Conservation (phyloP, 2,329 filamentous ascomycete genomes). For the Arthrinium puccinioides region DNA sequence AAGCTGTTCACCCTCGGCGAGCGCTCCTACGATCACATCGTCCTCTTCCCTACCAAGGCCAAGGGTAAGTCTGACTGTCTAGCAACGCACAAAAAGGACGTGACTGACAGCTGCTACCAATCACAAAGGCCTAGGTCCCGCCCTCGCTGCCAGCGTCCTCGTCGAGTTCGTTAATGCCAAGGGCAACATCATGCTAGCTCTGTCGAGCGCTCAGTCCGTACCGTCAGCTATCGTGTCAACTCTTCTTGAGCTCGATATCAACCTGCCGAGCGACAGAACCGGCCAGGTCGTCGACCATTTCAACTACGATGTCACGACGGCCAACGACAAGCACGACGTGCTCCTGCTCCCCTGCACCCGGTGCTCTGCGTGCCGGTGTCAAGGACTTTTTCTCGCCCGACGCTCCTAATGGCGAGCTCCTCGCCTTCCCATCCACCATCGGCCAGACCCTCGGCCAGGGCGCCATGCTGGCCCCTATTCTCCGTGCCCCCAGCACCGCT, state of each 20-base stretch:
- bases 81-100: background rate
- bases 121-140: conserved; percentile 86
- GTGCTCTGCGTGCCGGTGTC: conserved; percentile 56
- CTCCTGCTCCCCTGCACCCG: conserved; percentile 68
- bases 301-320: conserved; percentile 74
- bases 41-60: conserved; percentile 81
- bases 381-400: conserved; percentile 71
- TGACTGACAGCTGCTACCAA: no score
- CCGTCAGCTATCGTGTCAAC: conserved; percentile 69
- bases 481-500: conserved; percentile 75
- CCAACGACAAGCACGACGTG: conserved; percentile 80
- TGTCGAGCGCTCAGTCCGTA: conserved; percentile 64
- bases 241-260: conserved; percentile 82
- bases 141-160: conserved; percentile 76
- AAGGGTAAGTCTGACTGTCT: conserved; percentile 69
- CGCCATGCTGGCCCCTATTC: conserved; percentile 70
- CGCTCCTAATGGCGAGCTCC: conserved; percentile 41
- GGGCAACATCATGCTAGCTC: conserved; percentile 83
- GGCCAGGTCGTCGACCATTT: conserved; percentile 91
- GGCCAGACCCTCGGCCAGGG: conserved; percentile 77
- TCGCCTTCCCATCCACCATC: conserved; percentile 77
- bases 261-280: conserved; percentile 78
- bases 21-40: conserved; percentile 81
- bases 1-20: conserved; percentile 81
- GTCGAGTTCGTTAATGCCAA: conserved; percentile 87